Percentiles rank a stretch among this genome's conserved stretches.
Evolutionary conservation across 164 flowering plant genomes (phyloP).

Genomic region (Euptelea pleiosperma): DNA sequence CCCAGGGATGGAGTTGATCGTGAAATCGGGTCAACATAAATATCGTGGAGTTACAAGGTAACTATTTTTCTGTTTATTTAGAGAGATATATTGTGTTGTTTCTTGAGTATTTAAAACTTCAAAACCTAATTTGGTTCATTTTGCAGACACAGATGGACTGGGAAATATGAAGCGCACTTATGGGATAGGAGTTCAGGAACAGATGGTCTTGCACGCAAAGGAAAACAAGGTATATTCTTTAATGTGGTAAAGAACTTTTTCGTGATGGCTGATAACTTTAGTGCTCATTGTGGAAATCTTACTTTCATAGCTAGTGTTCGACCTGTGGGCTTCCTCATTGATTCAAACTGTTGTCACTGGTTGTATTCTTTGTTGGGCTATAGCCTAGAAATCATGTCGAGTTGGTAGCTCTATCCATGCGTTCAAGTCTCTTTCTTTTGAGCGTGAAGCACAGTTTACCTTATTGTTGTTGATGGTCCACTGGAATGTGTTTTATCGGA

Average conservation of each 20-base stretch:
- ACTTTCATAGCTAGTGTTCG: no score
- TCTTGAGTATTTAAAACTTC: background rate
- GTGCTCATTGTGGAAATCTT: no score
- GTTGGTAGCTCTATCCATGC: no score
- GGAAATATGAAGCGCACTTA: constrained; percentile 11
- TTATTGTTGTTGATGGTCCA: no score
- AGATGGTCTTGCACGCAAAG: constrained; percentile 1
- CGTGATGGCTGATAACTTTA: no score
- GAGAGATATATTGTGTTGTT: background rate
- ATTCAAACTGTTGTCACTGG: no score
- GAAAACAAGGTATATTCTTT: constrained; percentile 6
- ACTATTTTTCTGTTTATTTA: background rate
- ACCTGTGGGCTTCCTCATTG: no score
- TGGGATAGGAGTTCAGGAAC: constrained; percentile 3
- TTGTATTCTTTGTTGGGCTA: no score
- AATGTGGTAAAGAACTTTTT: background rate
- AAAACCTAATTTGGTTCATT: background rate
- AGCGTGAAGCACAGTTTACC: no score
- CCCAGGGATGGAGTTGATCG: background rate
- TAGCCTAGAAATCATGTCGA: no score
- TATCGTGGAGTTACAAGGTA: constrained; percentile 13
- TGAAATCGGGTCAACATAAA: background rate
- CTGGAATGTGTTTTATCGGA: no score
- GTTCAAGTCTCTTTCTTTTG: no score
- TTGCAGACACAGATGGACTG: constrained; percentile 14